These are phyloP conservation scores for Komagataella ulmi DNA, from an alignment of 805 yeast species.

Conservation along the genomic window DNA sequence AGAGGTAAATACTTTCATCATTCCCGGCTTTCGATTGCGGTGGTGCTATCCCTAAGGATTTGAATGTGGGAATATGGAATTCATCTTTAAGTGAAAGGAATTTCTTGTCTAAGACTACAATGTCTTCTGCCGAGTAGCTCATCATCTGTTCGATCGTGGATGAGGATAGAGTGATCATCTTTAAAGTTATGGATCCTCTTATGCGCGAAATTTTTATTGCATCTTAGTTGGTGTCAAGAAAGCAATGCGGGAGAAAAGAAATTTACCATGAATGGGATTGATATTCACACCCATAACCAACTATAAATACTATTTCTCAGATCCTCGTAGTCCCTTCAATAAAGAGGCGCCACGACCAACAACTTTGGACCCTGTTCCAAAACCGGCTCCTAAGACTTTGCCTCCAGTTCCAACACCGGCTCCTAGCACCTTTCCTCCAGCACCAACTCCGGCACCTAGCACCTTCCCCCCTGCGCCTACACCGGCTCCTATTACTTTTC, in stretches of 20 bases:
- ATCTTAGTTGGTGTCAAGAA: no score
- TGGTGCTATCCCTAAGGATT: constrained; percentile 37
- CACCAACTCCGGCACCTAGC: constrained; percentile 27
- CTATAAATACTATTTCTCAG: background rate
- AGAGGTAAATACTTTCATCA: constrained; percentile 32
- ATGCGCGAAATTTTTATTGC: background rate
- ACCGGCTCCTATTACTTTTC: constrained; percentile 28
- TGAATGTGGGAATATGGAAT: constrained; percentile 57
- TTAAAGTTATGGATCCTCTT: no score
- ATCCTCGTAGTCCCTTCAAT: background rate
- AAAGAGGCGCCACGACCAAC: constrained; percentile 15
- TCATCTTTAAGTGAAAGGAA: constrained; percentile 15
- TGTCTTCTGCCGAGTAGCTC: background rate
- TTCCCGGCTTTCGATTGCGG: constrained; percentile 1
- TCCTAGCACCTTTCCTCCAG: constrained; percentile 38
- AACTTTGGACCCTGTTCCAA: constrained; percentile 32
- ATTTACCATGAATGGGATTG: background rate
- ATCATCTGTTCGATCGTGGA: background rate
- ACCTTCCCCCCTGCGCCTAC: constrained; percentile 25
- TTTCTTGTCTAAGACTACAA: background rate
- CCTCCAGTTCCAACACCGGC: constrained; percentile 22
- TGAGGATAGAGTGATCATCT: background rate
- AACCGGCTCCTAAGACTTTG: constrained; percentile 25
- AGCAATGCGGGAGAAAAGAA: no score
- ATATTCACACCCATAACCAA: background rate